Percentiles rank a stretch among this genome's conserved stretches.
Conservation (phyloP, 2,329 filamentous ascomycete genomes). For the Pseudocercospora crystallina region DNA sequence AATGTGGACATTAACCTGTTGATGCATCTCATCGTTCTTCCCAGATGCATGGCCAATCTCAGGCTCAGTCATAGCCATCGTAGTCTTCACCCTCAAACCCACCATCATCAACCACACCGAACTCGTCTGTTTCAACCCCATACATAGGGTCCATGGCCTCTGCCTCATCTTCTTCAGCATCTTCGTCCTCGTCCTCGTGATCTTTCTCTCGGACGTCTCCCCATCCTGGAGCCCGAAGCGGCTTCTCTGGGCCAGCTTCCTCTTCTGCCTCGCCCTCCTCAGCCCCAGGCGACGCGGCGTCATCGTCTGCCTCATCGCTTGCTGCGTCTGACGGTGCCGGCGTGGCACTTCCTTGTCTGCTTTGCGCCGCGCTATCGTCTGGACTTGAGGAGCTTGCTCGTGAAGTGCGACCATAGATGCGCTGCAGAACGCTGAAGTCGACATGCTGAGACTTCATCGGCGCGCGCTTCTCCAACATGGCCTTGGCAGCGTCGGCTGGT, state of each 20-base stretch:
- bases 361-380: slow-evolving; percentile 12
- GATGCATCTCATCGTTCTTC: too few relatives aligned
- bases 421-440: slow-evolving; percentile 48
- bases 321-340: slow-evolving; percentile 2
- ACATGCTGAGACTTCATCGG: slow-evolving; percentile 44
- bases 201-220: slow-evolving; percentile 4
- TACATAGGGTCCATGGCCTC: slow-evolving; percentile 8
- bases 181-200: slow-evolving; percentile 14
- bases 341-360: slow-evolving; percentile 10
- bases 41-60: too few relatives aligned
- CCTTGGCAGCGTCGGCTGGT: slow-evolving; percentile 45
- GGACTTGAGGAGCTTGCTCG: slow-evolving; percentile 19
- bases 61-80: slow-evolving; percentile 3
- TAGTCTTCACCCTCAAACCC: slow-evolving; percentile 7
- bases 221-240: slow-evolving; percentile 8
- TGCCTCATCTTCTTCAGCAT: slow-evolving; percentile 22
- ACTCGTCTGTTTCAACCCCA: slow-evolving; percentile 13
- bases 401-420: slow-evolving; percentile 37
- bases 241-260: slow-evolving; percentile 9
- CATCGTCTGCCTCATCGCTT: slow-evolving; percentile 5
- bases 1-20: too few relatives aligned
- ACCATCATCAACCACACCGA: slow-evolving; percentile 10
- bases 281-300: not conserved
- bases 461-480: slow-evolving; percentile 48
- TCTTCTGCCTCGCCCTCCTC: slow-evolving; percentile 10